Evolutionary conservation across 2,329 filamentous ascomycete species (phyloP), one percentile per base, ranked within the genome.

Genomic region (Microcyclospora pomicola): DNA sequence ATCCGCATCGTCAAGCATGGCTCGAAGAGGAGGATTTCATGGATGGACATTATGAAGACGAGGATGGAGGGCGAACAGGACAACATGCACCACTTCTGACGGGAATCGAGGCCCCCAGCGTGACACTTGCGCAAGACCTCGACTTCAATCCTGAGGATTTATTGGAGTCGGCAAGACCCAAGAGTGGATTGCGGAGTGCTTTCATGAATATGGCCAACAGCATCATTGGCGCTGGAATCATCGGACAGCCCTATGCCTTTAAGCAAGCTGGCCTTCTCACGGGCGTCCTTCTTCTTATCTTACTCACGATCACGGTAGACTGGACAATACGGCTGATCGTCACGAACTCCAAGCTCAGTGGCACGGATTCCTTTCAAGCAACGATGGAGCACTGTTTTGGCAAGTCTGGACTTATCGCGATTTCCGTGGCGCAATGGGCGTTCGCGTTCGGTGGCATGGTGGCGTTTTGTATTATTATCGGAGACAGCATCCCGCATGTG

Each of bases 141-240:
- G 62, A 71, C 41, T 69, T 73, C 28, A 64, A 69, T 39, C 66
- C 71, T 0, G 71, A 75, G 48, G 71, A 77, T 36, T 62, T 74
- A 42, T 56, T 78, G 40, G 73, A 77, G 48, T 68, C 60, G 45
- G 69, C 73, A 14, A 72, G 87, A 40, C 86, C 88, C 34, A 88
- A 88, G 63, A 93, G 84, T 41, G 81, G 82, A 5, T 71, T 96
- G 63, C 71, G 73, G 44, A 84, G 81, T 57, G 88, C 91, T 2
- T 96, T 98, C 50, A 94, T 96, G 86, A 98, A 98, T 64, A 98
- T 98, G 91, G 88, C 91, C 45, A 98, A 98, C 66, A 92, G 83
- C 52, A 98, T 98, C 59, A 95, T 98, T 44, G 76, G 76, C 24
- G 76, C 76, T 24, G 76, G 76, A 2, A 80, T 80, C 42, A 80